phyloP scores from a whole-genome alignment of 345 rosid species.

The Eucalyptus melliodora region DNA sequence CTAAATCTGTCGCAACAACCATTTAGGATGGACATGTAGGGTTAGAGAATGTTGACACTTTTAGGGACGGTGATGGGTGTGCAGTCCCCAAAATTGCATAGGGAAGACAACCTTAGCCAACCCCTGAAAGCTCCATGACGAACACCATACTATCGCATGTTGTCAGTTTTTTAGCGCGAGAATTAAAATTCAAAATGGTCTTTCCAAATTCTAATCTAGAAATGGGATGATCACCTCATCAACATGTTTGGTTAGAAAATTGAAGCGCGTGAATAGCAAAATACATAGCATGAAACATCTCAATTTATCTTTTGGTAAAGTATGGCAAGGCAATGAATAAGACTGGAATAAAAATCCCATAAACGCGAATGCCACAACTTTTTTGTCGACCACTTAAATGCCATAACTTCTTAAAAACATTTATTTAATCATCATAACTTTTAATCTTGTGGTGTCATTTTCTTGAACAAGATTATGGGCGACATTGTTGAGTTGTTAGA shows the following conservation, averaged over 20 bases:
- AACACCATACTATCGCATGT: neutral
- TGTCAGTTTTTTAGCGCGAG: neutral
- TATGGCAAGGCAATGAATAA: neutral
- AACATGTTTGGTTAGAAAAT: neutral
- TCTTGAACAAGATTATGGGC: neutral
- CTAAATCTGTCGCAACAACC: neutral
- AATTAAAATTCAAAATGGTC: no score
- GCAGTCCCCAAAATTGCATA: neutral
- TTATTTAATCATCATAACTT: neutral
- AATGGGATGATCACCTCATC: neutral
- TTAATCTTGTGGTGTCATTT: neutral
- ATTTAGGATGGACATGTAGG: neutral
- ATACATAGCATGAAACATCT: neutral
- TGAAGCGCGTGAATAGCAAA: neutral
- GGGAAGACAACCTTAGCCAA: neutral
- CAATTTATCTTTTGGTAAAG: neutral
- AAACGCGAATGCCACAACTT: neutral
- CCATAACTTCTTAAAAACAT: fast-evolving
- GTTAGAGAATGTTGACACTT: neutral
- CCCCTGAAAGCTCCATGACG: neutral
- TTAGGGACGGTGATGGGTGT: neutral
- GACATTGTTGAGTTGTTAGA: neutral
- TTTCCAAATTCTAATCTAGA: neutral
- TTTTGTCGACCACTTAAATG: neutral
- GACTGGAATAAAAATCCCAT: neutral